Percentiles rank a stretch among this genome's conserved stretches.
Conservation (phyloP, 768 basidiomycete species). For the Pisolithus sp. region DNA sequence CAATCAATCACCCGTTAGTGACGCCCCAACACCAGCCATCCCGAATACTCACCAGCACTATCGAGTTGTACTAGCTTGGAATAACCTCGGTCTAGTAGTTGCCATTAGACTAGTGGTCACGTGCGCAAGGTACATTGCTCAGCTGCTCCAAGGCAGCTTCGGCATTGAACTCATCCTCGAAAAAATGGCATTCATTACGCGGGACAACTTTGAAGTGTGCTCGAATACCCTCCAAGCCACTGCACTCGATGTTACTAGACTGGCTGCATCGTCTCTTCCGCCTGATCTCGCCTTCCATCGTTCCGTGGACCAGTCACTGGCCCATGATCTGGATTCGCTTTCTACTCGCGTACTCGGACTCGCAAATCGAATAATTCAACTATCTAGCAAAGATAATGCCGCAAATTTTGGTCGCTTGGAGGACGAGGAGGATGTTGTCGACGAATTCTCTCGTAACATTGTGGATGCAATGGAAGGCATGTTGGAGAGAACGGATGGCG, state of each 20-base stretch:
- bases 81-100: too few relatives aligned
- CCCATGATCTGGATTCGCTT: slow-evolving; percentile 62
- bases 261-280: slow-evolving; percentile 54
- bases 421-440: slow-evolving; percentile 75
- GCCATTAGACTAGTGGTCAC: too few relatives aligned
- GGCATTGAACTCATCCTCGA: too few relatives aligned
- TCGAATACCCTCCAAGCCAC: slow-evolving; percentile 52
- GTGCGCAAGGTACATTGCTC: not conserved
- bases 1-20: too few relatives aligned
- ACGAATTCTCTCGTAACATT: slow-evolving; percentile 70
- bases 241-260: slow-evolving; percentile 58
- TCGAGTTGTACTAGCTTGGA: too few relatives aligned
- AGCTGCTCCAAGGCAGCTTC: not conserved
- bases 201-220: slow-evolving; percentile 43
- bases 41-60: too few relatives aligned
- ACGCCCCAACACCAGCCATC: too few relatives aligned
- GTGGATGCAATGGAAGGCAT: slow-evolving; percentile 83
- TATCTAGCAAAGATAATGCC: slow-evolving; percentile 41
- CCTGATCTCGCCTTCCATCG: slow-evolving; percentile 84
- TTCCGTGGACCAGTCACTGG: slow-evolving; percentile 70
- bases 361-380: slow-evolving; percentile 55
- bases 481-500: slow-evolving; percentile 80
- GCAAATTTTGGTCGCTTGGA: slow-evolving; percentile 35
- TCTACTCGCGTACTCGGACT: slow-evolving; percentile 60
- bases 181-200: slow-evolving; percentile 9